Evolutionary conservation across 1,139 yeast species (phyloP), one percentile per base, ranked within the genome.

Genomic region (Zhuliangozyma parablackwelliae): DNA sequence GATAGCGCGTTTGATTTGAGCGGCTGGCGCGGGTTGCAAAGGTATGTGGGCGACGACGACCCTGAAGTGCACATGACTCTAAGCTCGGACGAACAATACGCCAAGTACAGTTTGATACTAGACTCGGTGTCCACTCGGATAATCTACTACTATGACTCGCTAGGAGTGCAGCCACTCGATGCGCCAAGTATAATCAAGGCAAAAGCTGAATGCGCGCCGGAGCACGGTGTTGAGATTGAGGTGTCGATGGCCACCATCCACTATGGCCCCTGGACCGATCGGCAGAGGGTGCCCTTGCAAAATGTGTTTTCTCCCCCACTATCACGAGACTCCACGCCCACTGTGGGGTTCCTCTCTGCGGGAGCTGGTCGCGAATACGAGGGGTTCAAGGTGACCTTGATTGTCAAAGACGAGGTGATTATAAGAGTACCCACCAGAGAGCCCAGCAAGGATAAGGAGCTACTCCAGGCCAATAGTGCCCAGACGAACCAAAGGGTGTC

Each of bases 191-290:
- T 16, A 16, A 16, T 16, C 16, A 16, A 16, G 16, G 16, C 16
- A 16, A 16, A 16, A 4, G 16, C 16, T 4, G 16, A 16, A 4
- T 27, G 35, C 7, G 34, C 41, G 16, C 96, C 97, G 0, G 76
- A 73, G 40, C 76, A 75, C 54, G 92, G 90, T 0, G 51, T 82
- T 6, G 83, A 83, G 39, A 39, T 89, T 12, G 69, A 67, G 13
- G 50, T 88, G 5, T 70, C 75, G 1, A 72, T 75, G 43, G 81
- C 90, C 0, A 81, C 87, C 0, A 64, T 88, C 1, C 83, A 83
- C 47, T 90, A 87, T 52, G 98, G 98, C 0, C 95, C 98, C 0
- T 90, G 97, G 97, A 85, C 97, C 0, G 95, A 90, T 43, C 76
- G 90, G 32, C 95, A 92, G 56, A 57, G 96, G 20, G 70, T 71